Base-by-base conservation (phyloP, 2,329 filamentous ascomycete genomes). In the Achaetomium macrosporum region DNA sequence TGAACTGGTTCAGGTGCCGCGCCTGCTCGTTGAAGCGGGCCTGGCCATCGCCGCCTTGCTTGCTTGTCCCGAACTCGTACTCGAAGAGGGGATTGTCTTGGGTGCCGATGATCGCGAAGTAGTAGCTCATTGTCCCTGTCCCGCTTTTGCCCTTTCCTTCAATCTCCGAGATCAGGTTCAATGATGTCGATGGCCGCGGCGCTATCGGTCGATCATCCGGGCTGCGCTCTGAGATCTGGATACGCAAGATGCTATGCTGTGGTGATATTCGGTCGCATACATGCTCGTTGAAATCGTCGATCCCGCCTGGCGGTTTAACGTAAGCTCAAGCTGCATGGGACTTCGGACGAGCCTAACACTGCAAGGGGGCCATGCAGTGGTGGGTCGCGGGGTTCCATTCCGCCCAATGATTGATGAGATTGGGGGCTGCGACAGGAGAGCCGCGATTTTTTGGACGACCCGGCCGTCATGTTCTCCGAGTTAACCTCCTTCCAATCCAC, bases 81-180 rank as follows among this genome's bases (percentile, higher is more conserved):
- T 95, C 92, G 74, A 97, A 99, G 61, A 99, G 82, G 33, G 93
- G 92, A 67, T 92, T 95, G 76, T 99, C 93, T 64, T 90, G 88
- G 19, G 90, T 95, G 66, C 91, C 93, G 69, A 99, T 83, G 63
- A 99, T 96, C 67, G 88, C 88, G 73, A 99, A 97, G 76, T 96
- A 96, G 79, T 97, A 99, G 56, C 91, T 96, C 93, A 97, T 97
- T 59, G 62, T 76, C 59, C 35, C 33, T 6, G 35, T 8, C n/a
- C 15, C 4, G 35, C 15, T 13, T 13, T 37, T 16, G 10, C 35
- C 13, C 15, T 3, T n/a, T 13, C 7, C 35, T 37, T 37, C 35
- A 5, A n/a, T 9, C 11, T 35, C 25, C 25, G 25, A 35, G 13
- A 35, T 35, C 13, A 9, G 4, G 33, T 35, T 5, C n/a, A 8